These are phyloP conservation scores for Exophiala aquamarina DNA, from an alignment of 2,329 filamentous ascomycete genomes.

Conservation along the genomic window DNA sequence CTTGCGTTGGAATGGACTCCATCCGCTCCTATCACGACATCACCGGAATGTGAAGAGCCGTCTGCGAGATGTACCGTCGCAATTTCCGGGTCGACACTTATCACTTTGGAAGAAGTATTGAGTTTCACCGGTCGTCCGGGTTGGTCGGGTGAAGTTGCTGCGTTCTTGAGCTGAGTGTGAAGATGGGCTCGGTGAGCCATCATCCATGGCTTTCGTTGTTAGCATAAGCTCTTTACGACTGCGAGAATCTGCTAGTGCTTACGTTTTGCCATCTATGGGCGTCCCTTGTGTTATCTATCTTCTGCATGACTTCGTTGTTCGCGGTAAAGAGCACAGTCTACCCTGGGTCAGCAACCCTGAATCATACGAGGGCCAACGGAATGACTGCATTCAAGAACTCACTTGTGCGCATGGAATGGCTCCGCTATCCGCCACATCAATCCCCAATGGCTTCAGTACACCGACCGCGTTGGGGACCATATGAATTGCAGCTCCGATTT, in stretches of 20 bases:
- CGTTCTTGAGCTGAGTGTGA: conserved; percentile 51
- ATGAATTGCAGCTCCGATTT: conserved; percentile 32
- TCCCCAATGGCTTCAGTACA: conserved; percentile 27
- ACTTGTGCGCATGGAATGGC: conserved; percentile 31
- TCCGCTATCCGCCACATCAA: conserved; percentile 18
- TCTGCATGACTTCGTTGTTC: conserved; percentile 21
- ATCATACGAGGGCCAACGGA: neutral
- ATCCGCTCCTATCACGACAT: conserved; percentile 56
- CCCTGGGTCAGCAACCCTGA: conserved; percentile 30
- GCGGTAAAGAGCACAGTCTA: conserved; percentile 39
- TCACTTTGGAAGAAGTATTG: conserved; percentile 43
- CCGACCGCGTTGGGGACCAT: conserved; percentile 30
- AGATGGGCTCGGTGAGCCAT: conserved; percentile 55
- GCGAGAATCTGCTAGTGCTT: conserved; percentile 5
- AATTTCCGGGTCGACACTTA: conserved; percentile 25
- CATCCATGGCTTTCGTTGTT: conserved; percentile 42
- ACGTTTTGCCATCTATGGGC: conserved; percentile 34
- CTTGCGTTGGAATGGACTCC: conserved; percentile 45
- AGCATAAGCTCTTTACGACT: neutral
- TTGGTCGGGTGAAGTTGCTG: conserved; percentile 42
- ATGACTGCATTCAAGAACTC: conserved; percentile 27
- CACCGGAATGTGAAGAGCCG: conserved; percentile 45
- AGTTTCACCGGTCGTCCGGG: conserved; percentile 38
- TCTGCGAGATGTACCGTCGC: conserved; percentile 45
- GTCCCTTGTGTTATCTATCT: conserved; percentile 2